Evolutionary conservation across 331 rosid species (phyloP).

Genomic region (Malus hybrid): DNA sequence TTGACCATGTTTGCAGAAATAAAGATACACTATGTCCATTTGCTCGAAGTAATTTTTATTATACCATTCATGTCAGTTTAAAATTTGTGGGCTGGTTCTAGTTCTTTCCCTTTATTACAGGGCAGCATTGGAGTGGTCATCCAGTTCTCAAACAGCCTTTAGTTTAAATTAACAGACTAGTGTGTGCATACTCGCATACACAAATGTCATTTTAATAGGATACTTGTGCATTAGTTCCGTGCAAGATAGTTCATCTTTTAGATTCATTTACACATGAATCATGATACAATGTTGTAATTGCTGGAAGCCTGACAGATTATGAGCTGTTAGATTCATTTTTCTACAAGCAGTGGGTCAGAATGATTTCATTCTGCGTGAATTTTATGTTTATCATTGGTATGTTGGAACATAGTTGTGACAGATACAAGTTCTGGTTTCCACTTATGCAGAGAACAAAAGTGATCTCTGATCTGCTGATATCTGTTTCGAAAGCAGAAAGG

Average conservation of each 20-base stretch:
- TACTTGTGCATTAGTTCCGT: neutral
- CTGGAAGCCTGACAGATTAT: neutral
- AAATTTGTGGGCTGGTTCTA: neutral
- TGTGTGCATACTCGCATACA: neutral
- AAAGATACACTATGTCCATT: neutral
- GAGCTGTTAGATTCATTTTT: neutral
- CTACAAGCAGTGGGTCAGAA: neutral
- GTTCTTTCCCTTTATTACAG: neutral
- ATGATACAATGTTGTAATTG: neutral
- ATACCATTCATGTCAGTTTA: neutral
- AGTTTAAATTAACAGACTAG: neutral
- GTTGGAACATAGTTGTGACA: neutral
- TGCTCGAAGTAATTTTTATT: neutral
- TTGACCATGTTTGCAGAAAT: neutral
- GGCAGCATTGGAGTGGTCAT: neutral
- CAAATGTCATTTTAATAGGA: neutral
- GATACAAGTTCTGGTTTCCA: neutral
- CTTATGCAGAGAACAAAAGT: conserved; percentile 84
- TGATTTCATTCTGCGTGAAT: neutral
- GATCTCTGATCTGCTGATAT: conserved; percentile 89
- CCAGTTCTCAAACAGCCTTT: neutral
- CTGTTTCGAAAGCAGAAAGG: conserved; percentile 95
- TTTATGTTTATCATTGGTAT: neutral
- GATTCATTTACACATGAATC: neutral
- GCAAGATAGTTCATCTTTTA: neutral